Base-by-base conservation (phyloP, 345 rosid species). In the Cardiospermum halicacabum region DNA sequence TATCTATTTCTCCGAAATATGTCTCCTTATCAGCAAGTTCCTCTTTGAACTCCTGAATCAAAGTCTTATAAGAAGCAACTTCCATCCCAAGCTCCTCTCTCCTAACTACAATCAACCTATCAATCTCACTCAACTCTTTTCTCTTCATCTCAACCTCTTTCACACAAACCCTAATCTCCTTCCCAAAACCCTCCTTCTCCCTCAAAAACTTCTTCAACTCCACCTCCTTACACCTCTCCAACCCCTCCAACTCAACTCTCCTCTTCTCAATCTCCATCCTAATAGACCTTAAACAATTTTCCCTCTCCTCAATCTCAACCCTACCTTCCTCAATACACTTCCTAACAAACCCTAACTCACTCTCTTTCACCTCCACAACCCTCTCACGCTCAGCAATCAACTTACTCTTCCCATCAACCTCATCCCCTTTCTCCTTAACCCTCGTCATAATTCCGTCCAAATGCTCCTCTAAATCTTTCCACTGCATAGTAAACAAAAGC, bases 401-500 rank as follows among this genome's bases (percentile, higher is more conserved):
- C 24, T n/a, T 45, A 18, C 1, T 2, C 50, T 13, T 45, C 70
- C 42, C 16, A 58, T 42, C 47, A 15, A 18, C 2, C 13, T 16
- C 69, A 15, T 21, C 2, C 27, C 10, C 6, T 40, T 28, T 7
- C 8, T 21, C 21, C 25, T 58, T 66, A n/a, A 45, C 25, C 19
- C 49, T 8, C 57, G 66, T 57, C 61, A 45, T 45, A 3, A 11
- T 45, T 22, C 2, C 18, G 18, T 45, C 22, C 11, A 70, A 62
- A 22, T 71, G 73, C 15, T 53, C 60, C 58, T 73, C 75, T 25
- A 75, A 42, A 15, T 78, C 85, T 28, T 68, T 67, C 82, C 80
- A 73, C 8, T 55, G 58, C 3, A 75, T 63, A 15, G 75, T 39
- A 13, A 81, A 56, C n/a, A 47, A 15, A 5, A 78, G 51, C 25